Percentiles rank a stretch among this genome's conserved stretches.
Conservation (phyloP, 2,329 filamentous ascomycete species). For the Ophiocordyceps robertsii region DNA sequence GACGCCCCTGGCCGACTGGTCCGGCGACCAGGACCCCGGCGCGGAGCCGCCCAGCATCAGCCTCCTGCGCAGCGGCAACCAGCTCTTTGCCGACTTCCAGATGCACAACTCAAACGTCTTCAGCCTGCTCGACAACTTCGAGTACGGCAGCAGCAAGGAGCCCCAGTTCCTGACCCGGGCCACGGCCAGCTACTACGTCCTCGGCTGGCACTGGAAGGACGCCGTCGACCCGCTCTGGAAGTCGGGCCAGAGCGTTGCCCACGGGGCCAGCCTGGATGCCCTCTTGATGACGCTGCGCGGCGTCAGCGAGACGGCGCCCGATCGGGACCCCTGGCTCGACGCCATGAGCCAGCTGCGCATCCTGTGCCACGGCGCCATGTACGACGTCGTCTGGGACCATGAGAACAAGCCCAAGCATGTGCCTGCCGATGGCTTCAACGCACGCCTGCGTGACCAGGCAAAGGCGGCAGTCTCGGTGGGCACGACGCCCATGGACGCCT, state of each 20-base stretch:
- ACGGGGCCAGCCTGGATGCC: conserved; percentile 6
- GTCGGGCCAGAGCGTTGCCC: conserved; percentile 1
- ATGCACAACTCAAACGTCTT: conserved; percentile 27
- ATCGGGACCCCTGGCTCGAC: conserved; percentile 5
- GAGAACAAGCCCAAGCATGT: conserved; percentile 11
- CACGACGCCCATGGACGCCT: conserved; percentile 23
- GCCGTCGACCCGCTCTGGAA: conserved; percentile 9
- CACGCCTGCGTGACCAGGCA: conserved; percentile 7
- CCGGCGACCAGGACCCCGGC: neutral
- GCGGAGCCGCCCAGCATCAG: conserved; percentile 2
- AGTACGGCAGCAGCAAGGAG: conserved; percentile 9
- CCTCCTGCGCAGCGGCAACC: conserved; percentile 13
- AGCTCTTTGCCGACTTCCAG: conserved; percentile 26
- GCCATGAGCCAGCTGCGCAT: conserved; percentile 6
- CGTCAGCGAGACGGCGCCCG: neutral
- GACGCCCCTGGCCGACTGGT: conserved; percentile 4
- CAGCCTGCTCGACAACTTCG: conserved; percentile 24
- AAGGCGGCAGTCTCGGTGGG: conserved; percentile 18
- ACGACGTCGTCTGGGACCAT: conserved; percentile 21
- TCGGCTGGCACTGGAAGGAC: conserved; percentile 23
- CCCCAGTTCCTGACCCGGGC: conserved; percentile 12
- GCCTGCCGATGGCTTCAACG: conserved; percentile 15
- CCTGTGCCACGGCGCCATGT: conserved; percentile 23
- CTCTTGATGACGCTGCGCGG: conserved; percentile 10
- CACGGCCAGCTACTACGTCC: conserved; percentile 21